These are phyloP conservation scores for Apiospora pterosperma DNA, from an alignment of 2,329 filamentous ascomycete species.

Conservation along the genomic window DNA sequence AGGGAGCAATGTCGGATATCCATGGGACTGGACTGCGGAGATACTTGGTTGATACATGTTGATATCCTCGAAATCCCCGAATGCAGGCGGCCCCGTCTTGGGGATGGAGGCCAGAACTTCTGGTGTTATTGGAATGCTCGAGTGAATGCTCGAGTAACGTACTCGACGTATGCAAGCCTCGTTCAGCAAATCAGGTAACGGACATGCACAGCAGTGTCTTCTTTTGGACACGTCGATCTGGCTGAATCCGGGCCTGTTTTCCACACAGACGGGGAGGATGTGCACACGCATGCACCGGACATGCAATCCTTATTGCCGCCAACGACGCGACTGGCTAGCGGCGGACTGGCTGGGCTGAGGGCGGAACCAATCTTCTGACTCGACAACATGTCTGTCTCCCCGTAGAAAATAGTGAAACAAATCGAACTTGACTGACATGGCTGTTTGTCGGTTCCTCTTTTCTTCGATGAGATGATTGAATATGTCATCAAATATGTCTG, in stretches of 20 bases:
- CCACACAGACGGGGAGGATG: conserved; percentile 2
- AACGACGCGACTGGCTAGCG: not conserved
- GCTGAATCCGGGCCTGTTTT: conserved; percentile 2
- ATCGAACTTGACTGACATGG: not conserved
- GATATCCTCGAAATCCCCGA: not conserved
- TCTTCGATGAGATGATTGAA: no score
- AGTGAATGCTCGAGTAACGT: not conserved
- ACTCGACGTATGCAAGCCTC: not conserved
- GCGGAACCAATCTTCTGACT: not conserved
- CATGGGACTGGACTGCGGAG: not conserved
- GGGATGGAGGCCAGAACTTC: not conserved
- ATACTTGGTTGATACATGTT: conserved; percentile 1
- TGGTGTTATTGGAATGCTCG: not conserved
- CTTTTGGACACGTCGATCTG: not conserved
- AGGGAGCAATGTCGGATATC: not conserved
- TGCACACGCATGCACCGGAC: not conserved
- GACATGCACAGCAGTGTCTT: not conserved
- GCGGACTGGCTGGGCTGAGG: not conserved
- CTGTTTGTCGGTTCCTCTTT: not conserved
- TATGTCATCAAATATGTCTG: not conserved
- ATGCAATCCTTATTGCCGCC: not conserved
- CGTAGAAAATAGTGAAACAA: not conserved
- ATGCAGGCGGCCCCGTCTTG: not conserved
- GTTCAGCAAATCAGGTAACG: not conserved
- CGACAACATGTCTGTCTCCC: not conserved